Percentiles rank a stretch among this genome's conserved stretches.
Conservation (phyloP, 495 filamentous ascomycete species). For the Paragyromitra xinjiangensis region DNA sequence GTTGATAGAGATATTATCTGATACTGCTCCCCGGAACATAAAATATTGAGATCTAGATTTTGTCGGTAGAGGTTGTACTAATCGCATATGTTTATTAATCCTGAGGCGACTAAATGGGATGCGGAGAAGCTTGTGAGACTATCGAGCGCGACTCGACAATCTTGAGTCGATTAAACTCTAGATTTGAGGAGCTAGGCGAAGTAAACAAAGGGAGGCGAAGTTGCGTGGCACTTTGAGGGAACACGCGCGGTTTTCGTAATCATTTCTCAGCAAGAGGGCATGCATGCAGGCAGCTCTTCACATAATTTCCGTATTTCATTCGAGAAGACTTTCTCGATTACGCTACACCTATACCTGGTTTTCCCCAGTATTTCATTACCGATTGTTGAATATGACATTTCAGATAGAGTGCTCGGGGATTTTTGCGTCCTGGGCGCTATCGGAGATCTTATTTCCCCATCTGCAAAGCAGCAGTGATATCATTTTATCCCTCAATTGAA, state of each 20-base stretch:
- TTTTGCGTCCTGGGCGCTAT: neutral
- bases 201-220: neutral
- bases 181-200: neutral
- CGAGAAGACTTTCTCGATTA: neutral
- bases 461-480: constrained; percentile 12
- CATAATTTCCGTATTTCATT: neutral
- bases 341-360: neutral
- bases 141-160: neutral
- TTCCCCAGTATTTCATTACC: neutral
- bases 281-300: neutral
- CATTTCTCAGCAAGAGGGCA: neutral
- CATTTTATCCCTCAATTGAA: constrained; percentile 13
- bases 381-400: constrained; percentile 4
- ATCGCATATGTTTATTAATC: neutral
- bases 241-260: neutral
- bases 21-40: neutral
- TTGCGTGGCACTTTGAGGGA: constrained; percentile 8
- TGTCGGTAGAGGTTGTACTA: neutral
- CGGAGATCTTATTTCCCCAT: neutral
- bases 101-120: neutral
- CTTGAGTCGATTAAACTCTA: neutral
- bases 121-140: neutral
- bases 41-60: neutral
- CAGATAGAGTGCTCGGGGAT: neutral
- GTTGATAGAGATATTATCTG: neutral